Evolutionary conservation across 352 stramenopile species (phyloP), one percentile per base, ranked within the genome.

Genomic region (Globisporangium takayamanum): DNA sequence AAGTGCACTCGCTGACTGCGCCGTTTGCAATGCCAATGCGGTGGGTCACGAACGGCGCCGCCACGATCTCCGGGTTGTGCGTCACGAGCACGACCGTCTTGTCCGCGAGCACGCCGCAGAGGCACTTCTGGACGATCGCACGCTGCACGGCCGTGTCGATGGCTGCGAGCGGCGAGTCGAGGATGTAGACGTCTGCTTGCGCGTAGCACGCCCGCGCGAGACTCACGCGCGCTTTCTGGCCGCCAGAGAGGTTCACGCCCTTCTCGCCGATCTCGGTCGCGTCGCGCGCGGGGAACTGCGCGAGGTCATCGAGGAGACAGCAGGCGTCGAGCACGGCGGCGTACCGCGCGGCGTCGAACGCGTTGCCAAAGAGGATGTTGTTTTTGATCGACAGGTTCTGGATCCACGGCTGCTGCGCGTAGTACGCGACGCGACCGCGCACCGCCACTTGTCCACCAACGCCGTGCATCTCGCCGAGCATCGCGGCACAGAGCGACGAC

Each of bases 251-350:
- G 57, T 96, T 99, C 25, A 98, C 82, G 6, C 96, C 95, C 57
- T 94, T 95, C 70, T 98, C 91, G 1, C 94, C 95, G 55, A 98
- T 98, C 69, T 98, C 92, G 3, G 92, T 98, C 54, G 61, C 45
- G 59, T 99, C 94, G 5, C 93, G 92, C 15, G 47, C 72, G 0
- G 88, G 77, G 16, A 98, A 77, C 30, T 93, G 64, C 14, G 72
- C 69, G 4, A 98, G 68, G 61, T 98, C 95, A 18, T 87, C 78
- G 0, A 76, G 49, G 42, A 98, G 67, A 10, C 81, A 78, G 64
- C 92, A 98, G 8, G 74, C 76, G 22, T 73, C 55, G 12, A 96
- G 60, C n/a, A 89, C 83, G 6, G 53, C 55, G 10, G 66, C 28
- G 59, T 89, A 92, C 42, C 67, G 70, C 5, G 67, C 59, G 51